phyloP scores from a whole-genome alignment of 1,139 yeast species.

The Geotrichum candidum region DNA sequence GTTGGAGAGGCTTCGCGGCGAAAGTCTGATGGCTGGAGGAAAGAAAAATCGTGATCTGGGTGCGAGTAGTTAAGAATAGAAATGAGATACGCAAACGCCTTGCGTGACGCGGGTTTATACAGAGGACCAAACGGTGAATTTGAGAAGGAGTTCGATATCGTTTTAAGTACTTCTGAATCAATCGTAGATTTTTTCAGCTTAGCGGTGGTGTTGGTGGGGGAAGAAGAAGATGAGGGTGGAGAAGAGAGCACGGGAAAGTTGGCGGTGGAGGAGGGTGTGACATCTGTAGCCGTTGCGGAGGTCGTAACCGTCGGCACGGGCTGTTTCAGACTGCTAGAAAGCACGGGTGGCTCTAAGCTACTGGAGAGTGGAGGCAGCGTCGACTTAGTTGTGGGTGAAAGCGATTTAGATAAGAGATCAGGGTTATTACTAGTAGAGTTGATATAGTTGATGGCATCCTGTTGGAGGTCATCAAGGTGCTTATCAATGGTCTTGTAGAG shows the following conservation, averaged over 20 bases:
- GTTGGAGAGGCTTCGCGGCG: conserved; percentile 46
- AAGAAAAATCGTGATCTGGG: conserved; percentile 92
- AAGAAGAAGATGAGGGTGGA: conserved; percentile 12
- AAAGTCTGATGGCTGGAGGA: conserved; percentile 83
- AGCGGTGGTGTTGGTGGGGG: conserved; percentile 7
- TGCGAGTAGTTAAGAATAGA: conserved; percentile 87
- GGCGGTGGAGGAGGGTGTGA: neutral
- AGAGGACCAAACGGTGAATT: conserved; percentile 91
- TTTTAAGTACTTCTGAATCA: neutral
- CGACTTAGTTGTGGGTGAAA: conserved; percentile 17
- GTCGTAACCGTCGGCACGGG: neutral
- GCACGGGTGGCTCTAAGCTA: conserved; percentile 15
- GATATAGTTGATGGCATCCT: conserved; percentile 21
- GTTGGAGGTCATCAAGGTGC: conserved; percentile 39
- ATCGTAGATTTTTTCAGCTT: conserved; percentile 11
- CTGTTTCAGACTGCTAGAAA: neutral
- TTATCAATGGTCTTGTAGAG: conserved; percentile 82
- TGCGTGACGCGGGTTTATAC: conserved; percentile 73
- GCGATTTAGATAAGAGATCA: conserved; percentile 21
- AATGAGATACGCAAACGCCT: conserved; percentile 83
- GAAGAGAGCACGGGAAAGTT: conserved; percentile 7
- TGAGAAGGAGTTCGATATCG: conserved; percentile 21
- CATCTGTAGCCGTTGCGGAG: neutral
- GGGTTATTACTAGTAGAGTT: conserved; percentile 16
- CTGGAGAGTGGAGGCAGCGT: conserved; percentile 18